A percentile compares a stretch with the other conserved stretches of the same genome.
Evolutionary conservation across 495 filamentous ascomycete species (phyloP).

Genomic region (Daldinia loculata): DNA sequence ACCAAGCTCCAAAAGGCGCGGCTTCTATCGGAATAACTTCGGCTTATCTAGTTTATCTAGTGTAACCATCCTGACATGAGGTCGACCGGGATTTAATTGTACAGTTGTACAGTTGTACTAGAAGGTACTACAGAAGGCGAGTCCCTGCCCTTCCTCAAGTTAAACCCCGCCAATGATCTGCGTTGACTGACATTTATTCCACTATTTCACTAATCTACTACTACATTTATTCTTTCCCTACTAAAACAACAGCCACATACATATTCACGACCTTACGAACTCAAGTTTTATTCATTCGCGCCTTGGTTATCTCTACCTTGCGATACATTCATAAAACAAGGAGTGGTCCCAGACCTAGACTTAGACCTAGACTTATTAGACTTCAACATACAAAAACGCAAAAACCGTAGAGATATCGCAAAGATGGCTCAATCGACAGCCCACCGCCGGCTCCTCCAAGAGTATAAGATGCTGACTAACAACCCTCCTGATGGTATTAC

Average conservation of each 20-base stretch:
- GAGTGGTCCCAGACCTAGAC: background rate
- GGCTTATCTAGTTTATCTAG: constrained; percentile 13
- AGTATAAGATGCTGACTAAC: constrained; percentile 81
- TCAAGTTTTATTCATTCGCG: background rate
- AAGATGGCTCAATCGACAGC: constrained; percentile 73
- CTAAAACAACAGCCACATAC: background rate
- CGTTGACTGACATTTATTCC: background rate
- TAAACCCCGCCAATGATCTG: constrained; percentile 5
- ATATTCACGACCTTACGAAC: background rate
- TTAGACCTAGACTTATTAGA: background rate
- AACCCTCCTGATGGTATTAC: constrained; percentile 94
- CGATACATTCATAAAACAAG: background rate
- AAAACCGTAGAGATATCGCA: background rate
- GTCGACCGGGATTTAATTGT: background rate
- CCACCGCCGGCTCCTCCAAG: constrained; percentile 93
- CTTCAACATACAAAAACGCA: background rate
- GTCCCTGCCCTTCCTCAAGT: background rate
- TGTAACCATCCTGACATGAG: background rate
- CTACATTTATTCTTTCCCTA: background rate
- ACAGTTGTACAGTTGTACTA: constrained; percentile 21
- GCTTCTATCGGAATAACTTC: constrained; percentile 21
- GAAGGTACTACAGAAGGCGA: background rate
- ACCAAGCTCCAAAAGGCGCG: constrained; percentile 4
- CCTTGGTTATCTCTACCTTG: background rate
- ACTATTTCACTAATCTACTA: background rate